These are phyloP conservation scores for Halophytophthora polymorphica DNA, from an alignment of 352 stramenopile species.

Conservation along the genomic window DNA sequence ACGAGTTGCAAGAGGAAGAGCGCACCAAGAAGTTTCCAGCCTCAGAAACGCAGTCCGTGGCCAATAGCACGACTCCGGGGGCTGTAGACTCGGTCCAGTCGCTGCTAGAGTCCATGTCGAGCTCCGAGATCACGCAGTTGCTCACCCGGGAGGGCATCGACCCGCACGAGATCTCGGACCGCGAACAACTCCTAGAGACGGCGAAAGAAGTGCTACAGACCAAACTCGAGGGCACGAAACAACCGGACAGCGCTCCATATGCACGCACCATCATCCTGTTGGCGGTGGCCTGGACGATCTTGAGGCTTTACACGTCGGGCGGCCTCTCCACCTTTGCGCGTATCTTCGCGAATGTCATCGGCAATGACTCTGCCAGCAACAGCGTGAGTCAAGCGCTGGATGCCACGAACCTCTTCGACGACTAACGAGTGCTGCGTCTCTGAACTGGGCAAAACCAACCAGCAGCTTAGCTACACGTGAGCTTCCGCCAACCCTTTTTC, in stretches of 20 bases:
- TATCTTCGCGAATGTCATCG: conserved; percentile 15
- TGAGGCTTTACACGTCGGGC: conserved; percentile 70
- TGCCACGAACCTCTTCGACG: conserved; percentile 43
- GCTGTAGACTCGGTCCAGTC: conserved; percentile 56
- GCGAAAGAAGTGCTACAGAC: conserved; percentile 59
- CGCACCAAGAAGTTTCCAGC: conserved; percentile 26
- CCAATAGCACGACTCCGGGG: conserved; percentile 11
- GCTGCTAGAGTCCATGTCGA: conserved; percentile 75
- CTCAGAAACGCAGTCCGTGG: conserved; percentile 7
- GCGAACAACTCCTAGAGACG: conserved; percentile 71
- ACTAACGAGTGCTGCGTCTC: conserved; percentile 15
- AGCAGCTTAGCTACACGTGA: neutral
- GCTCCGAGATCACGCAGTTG: conserved; percentile 61
- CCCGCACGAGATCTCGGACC: conserved; percentile 72
- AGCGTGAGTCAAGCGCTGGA: conserved; percentile 16
- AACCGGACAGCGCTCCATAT: conserved; percentile 30
- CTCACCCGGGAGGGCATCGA: conserved; percentile 65
- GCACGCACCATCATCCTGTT: conserved; percentile 56
- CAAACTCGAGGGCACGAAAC: conserved; percentile 41
- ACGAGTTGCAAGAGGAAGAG: conserved; percentile 77
- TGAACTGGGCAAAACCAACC: neutral
- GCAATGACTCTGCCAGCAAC: neutral
- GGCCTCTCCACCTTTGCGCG: conserved; percentile 31
- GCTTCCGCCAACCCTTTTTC: neutral
- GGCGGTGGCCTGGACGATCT: conserved; percentile 57